These are phyloP conservation scores for Candida endomychidarum DNA, from an alignment of 805 yeast species.

Conservation along the genomic window DNA sequence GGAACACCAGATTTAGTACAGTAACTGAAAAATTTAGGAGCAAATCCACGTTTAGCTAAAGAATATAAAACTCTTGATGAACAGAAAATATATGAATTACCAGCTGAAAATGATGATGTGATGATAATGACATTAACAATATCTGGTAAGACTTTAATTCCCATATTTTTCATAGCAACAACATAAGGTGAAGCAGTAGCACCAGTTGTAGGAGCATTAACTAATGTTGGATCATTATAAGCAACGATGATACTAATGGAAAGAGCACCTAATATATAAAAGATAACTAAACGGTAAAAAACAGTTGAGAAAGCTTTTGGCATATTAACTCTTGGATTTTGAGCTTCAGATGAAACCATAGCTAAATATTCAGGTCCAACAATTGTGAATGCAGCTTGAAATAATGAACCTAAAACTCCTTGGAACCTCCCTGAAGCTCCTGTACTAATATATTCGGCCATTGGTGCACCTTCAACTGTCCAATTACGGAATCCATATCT, in stretches of 20 bases:
- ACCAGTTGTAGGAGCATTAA: slow-evolving; percentile 17
- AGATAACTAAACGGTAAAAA: slow-evolving; percentile 44
- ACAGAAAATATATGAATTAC: slow-evolving; percentile 75
- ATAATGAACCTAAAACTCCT: slow-evolving; percentile 41
- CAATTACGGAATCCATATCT: slow-evolving; percentile 36
- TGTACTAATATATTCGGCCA: slow-evolving; percentile 34
- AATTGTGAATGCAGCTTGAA: slow-evolving; percentile 36
- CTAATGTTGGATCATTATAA: slow-evolving; percentile 19
- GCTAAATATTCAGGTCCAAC: slow-evolving; percentile 47
- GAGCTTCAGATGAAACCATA: slow-evolving; percentile 51
- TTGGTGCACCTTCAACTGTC: slow-evolving; percentile 37
- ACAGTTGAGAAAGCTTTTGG: slow-evolving; percentile 57
- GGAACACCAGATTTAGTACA: slow-evolving; percentile 71
- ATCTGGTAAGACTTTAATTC: slow-evolving; percentile 66
- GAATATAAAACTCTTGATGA: slow-evolving; percentile 69
- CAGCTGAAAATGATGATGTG: slow-evolving; percentile 77
- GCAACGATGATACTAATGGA: slow-evolving; percentile 25
- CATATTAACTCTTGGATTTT: slow-evolving; percentile 56
- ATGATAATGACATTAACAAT: slow-evolving; percentile 76
- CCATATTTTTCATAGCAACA: slow-evolving; percentile 69
- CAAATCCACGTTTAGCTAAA: slow-evolving; percentile 67
- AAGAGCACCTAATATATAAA: slow-evolving; percentile 19
- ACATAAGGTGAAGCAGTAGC: slow-evolving; percentile 71
- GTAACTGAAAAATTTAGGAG: slow-evolving; percentile 62
- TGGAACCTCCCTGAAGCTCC: slow-evolving; percentile 41